A percentile compares a stretch with the other conserved stretches of the same genome.
These are phyloP conservation scores for Mitragyna speciosa DNA, from an alignment of 257 asterid species.

Conservation along the genomic window DNA sequence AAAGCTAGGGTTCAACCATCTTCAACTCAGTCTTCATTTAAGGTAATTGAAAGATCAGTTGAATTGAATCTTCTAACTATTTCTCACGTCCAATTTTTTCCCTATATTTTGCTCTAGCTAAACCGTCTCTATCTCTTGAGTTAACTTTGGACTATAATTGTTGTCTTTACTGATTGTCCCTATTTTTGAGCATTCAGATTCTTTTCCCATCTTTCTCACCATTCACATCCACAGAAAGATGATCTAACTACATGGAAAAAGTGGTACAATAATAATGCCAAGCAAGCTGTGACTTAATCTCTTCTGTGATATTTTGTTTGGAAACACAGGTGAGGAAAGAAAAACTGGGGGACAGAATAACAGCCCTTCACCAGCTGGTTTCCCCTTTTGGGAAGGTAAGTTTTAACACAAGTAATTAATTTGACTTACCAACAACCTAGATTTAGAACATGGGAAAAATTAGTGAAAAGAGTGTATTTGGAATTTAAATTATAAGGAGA, in stretches of 20 bases:
- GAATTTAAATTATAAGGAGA: no score
- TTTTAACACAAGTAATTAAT: not conserved
- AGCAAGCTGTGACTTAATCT: constrained; percentile 15
- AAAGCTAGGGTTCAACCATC: constrained; percentile 67
- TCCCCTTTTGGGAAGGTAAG: constrained; percentile 93
- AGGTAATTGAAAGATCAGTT: constrained; percentile 45
- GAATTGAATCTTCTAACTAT: not conserved
- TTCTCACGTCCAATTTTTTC: not conserved
- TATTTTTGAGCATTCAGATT: constrained; percentile 35
- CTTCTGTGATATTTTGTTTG: constrained; percentile 13
- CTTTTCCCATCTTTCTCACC: constrained; percentile 34
- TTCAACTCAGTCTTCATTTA: constrained; percentile 59
- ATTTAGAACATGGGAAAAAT: not conserved
- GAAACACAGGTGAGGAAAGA: constrained; percentile 73
- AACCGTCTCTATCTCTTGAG: constrained; percentile 17
- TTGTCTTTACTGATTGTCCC: constrained; percentile 70
- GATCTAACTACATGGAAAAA: constrained; percentile 2
- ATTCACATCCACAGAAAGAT: constrained; percentile 51
- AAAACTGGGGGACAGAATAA: constrained; percentile 78
- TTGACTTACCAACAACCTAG: not conserved
- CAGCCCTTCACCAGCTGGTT: constrained; percentile 86
- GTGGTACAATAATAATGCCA: constrained; percentile 1
- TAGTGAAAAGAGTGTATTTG: no score
- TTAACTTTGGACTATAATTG: constrained; percentile 45
- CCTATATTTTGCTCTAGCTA: not conserved